Evolutionary conservation across 139 green algal species (phyloP), one percentile per base, ranked within the genome.

Genomic region (Chloropicon primus): DNA sequence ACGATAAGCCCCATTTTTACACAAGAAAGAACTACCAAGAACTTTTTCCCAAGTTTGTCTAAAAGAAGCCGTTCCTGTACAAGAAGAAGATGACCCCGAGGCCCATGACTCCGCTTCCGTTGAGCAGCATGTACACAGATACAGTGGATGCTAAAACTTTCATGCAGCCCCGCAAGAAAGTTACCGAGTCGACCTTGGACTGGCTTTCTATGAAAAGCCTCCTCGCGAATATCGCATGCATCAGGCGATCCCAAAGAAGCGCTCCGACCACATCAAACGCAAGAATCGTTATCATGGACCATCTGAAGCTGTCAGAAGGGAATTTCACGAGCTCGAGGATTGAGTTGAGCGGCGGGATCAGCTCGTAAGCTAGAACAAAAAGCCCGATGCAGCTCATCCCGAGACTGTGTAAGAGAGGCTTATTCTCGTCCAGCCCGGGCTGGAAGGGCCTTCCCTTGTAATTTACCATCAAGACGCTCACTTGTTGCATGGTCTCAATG

Each of bases 371-470:
- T 22, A 27, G 73, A 17, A 82, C 24, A 5, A 85, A 80, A 5
- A 77, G 24, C n/a, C 77, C 77, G 10, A 62, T 24, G 74, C 74
- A 41, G 77, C 78, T 54, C 5, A 72, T 28, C 1, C 27, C 62
- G 1, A 82, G 28, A n/a, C 54, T 78, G 21, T 72, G 72, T 24
- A 85, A 24, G 22, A 85, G 28, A 22, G 77, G 25, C 28, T 72
- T 75, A 54, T 85, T 85, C 62, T 82, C 81, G 27, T 74, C 54
- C 22, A 75, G 24, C n/a, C 74, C 81, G 24, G 75, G 53, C 77
- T 82, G 81, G 54, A 82, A 85, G 22, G 81, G 81, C 22, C 81
- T 25, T 22, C 81, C 81, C 74, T 85, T 85, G 73, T 85, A 85
- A 62, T 85, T 85, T 24, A 82, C 77, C 5, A 76, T 27, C 77